A percentile compares a stretch with the other conserved stretches of the same genome.
Conservation (phyloP, 345 rosid genomes). For the Eucalyptus cloeziana region DNA sequence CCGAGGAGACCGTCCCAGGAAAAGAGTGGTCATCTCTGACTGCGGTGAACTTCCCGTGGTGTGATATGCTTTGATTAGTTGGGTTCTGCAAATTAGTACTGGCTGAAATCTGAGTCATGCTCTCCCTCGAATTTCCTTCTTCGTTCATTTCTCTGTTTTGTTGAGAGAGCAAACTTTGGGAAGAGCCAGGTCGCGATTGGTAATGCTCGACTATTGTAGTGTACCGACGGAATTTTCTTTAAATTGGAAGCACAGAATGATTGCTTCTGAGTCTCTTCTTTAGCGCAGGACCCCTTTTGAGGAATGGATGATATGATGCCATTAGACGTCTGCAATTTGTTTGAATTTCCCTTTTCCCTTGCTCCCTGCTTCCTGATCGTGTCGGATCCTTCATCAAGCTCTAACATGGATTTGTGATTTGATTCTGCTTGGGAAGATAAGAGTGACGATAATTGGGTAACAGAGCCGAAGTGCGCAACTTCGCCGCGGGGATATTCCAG, state of each 20-base stretch:
- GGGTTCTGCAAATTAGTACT: neutral
- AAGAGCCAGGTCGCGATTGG: neutral
- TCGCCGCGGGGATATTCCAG: neutral
- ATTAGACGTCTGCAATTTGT: neutral
- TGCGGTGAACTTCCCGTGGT: constrained; percentile 81
- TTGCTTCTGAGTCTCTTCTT: neutral
- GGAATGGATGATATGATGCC: neutral
- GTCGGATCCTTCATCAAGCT: neutral
- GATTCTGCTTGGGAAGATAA: neutral
- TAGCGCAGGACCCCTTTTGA: neutral
- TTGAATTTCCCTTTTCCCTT: neutral
- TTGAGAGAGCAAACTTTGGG: neutral
- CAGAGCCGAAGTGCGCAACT: neutral
- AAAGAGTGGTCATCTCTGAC: constrained; percentile 75
- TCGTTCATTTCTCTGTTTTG: neutral
- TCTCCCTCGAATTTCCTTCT: neutral
- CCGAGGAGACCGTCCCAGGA: constrained; percentile 90
- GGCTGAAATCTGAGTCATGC: neutral
- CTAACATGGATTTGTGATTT: neutral
- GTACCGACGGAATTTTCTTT: neutral
- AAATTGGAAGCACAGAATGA: neutral
- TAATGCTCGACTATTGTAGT: neutral
- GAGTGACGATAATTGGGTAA: neutral
- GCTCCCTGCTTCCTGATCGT: neutral
- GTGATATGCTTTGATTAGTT: neutral